Evolutionary conservation across 2,329 filamentous ascomycete genomes (phyloP), one percentile per base, ranked within the genome.

Genomic region (Dryadomyces quercivorus): DNA sequence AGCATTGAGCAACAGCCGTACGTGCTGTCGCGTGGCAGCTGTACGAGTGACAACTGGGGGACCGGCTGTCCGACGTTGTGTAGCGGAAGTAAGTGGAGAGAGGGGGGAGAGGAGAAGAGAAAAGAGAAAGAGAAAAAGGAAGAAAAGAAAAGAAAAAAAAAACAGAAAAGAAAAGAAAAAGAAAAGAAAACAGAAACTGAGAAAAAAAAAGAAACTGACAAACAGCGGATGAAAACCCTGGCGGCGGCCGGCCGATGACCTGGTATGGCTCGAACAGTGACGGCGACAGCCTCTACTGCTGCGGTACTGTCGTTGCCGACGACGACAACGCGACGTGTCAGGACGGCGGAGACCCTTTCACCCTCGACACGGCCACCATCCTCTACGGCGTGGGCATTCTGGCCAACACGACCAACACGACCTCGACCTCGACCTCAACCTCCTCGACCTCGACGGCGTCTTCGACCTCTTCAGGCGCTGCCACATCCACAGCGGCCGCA

Each of bases 21-120:
- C 16, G 42, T 58, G 7, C 12, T 59, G 2, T 52, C 54, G 44
- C 58, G 58, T 26, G 48, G 45, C 50, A 58, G 56, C 45, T 59
- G 58, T 49, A 59, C 58, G n/a, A 55, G 56, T 44, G 10, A n/a
- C 15, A 38, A 38, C 45, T 59, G 56, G 58, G 58, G 52, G 5
- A n/a, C 55, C 7, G 56, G 58, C 21, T 59, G 58, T 44, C 55
- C 58, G 8, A 45, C 38, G 31, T 38, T 54, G 5, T 59, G 58
- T 13, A 44, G 45, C 13, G 47, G 50, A 13, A 21, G 54, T 56
- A 31, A 26, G 54, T 44, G 36, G 36, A 12, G 36, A 40, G 12
- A 15, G 10, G 9, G 36, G 12, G 26, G 26, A 31, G 26, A 31
- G 26, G 26, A 40, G 10, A 40, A 15, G 15, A 40, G 10, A 40